Evolutionary conservation across 2,329 filamentous ascomycete genomes (phyloP).

Genomic region (Aureobasidium sp.): DNA sequence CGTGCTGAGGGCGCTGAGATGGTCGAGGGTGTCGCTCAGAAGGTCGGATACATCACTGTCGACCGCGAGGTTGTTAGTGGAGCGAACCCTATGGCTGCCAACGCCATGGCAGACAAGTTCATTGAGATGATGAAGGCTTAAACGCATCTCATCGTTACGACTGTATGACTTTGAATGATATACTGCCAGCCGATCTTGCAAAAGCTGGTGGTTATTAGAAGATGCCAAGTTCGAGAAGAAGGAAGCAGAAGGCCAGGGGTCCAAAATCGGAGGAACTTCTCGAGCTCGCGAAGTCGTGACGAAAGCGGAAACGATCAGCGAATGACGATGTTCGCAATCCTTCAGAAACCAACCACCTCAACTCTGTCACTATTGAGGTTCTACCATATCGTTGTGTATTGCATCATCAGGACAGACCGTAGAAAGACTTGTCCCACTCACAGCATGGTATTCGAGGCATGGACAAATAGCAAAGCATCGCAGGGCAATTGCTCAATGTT

Average conservation of each 20-base stretch:
- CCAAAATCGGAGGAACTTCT: background rate
- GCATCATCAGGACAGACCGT: too few relatives aligned
- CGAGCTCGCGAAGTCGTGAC: background rate
- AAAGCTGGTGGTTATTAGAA: background rate
- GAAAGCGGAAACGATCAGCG: background rate
- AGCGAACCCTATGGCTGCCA: slow-evolving; percentile 28
- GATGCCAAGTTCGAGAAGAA: background rate
- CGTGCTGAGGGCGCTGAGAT: slow-evolving; percentile 36
- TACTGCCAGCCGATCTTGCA: too few relatives aligned
- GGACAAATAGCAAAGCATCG: too few relatives aligned
- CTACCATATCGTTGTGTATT: background rate
- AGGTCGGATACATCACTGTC: slow-evolving; percentile 35
- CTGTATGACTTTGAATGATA: background rate
- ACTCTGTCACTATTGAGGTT: background rate
- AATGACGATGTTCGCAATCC: background rate
- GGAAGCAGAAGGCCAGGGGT: background rate
- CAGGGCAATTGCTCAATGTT: too few relatives aligned
- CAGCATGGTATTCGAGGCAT: too few relatives aligned
- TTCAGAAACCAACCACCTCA: background rate
- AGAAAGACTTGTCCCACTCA: too few relatives aligned
- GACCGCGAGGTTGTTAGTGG: slow-evolving; percentile 33
- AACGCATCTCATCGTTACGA: background rate
- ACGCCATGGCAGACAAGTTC: slow-evolving; percentile 27
- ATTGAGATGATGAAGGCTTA: slow-evolving; percentile 25
- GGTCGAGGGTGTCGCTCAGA: slow-evolving; percentile 34